These are phyloP conservation scores for Fusarium albidum DNA, from an alignment of 2,329 filamentous ascomycete genomes.

Conservation along the genomic window DNA sequence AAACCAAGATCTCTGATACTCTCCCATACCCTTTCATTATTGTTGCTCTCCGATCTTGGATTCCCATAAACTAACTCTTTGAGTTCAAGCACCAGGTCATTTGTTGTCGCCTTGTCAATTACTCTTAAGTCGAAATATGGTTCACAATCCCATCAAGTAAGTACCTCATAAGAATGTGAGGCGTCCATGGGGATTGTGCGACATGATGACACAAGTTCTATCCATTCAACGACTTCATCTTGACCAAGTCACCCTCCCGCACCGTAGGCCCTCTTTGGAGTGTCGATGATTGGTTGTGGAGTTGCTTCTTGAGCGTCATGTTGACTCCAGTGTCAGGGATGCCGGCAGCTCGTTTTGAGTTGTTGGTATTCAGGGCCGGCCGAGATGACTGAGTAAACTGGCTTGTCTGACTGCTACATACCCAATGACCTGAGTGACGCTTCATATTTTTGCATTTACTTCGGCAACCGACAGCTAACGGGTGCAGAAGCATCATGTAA, in stretches of 20 bases:
- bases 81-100: conserved; percentile 2
- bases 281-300: conserved; percentile 78
- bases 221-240: conserved; percentile 78
- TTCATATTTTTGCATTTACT: conserved; percentile 1
- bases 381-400: conserved; percentile 72
- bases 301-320: conserved; percentile 66
- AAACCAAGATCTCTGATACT: conserved; percentile 68
- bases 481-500: conserved; percentile 7
- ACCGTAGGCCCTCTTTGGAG: conserved; percentile 60
- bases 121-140: no score
- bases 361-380: conserved; percentile 58
- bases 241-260: conserved; percentile 77
- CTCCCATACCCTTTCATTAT: conserved; percentile 25
- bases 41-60: neutral
- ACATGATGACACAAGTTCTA: conserved; percentile 65
- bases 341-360: conserved; percentile 65
- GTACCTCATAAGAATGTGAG: conserved; percentile 12
- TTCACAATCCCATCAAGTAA: conserved; percentile 6
- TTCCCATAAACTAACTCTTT: conserved; percentile 19
- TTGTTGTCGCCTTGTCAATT: neutral
- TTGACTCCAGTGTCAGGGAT: conserved; percentile 63
- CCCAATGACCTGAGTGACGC: conserved; percentile 7
- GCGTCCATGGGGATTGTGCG: conserved; percentile 11
- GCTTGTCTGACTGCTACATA: conserved; percentile 62
- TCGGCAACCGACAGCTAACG: conserved; percentile 19